Conservation (phyloP, 1,284 basidiomycete genomes). For the Hypsizygus ulmarius region DNA sequence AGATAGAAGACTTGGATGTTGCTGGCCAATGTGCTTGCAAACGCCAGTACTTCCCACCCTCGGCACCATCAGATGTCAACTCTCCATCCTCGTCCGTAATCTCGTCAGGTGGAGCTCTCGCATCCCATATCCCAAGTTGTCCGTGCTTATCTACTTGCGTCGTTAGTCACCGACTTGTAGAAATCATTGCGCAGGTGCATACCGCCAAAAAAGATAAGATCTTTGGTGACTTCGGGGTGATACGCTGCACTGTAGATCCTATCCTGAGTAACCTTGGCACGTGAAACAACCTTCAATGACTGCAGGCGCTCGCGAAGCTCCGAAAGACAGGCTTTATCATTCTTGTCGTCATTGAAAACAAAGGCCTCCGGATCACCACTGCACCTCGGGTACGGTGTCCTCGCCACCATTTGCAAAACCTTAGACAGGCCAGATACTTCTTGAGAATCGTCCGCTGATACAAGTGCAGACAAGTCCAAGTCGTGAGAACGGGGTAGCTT, state of each 20-base stretch:
- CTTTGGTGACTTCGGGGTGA: conserved; percentile 77
- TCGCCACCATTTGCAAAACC: conserved; percentile 40
- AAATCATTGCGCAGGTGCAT: conserved; percentile 19
- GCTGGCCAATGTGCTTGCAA: conserved; percentile 81
- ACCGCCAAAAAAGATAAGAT: conserved; percentile 79
- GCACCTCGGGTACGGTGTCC: conserved; percentile 35
- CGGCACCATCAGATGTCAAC: conserved; percentile 37
- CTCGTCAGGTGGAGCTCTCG: conserved; percentile 63
- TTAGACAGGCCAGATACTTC: conserved; percentile 45
- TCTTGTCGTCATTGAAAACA: conserved; percentile 44
- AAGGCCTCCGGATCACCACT: conserved; percentile 49
- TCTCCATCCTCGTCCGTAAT: conserved; percentile 61
- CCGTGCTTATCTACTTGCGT: conserved; percentile 75
- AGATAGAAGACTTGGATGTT: conserved; percentile 73
- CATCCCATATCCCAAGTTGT: conserved; percentile 79
- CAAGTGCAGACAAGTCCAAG: conserved; percentile 56
- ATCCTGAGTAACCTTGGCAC: conserved; percentile 74
- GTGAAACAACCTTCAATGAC: conserved; percentile 58
- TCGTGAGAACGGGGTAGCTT: conserved; percentile 67
- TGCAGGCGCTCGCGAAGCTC: conserved; percentile 53
- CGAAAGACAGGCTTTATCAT: conserved; percentile 45
- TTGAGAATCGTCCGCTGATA: conserved; percentile 45
- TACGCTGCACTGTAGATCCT: conserved; percentile 73
- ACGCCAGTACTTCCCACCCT: conserved; percentile 76
- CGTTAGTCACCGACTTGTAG: conserved; percentile 2